Base-by-base conservation (phyloP, 192 early-diverging fungal species). In the Glomus cerebriforme region DNA sequence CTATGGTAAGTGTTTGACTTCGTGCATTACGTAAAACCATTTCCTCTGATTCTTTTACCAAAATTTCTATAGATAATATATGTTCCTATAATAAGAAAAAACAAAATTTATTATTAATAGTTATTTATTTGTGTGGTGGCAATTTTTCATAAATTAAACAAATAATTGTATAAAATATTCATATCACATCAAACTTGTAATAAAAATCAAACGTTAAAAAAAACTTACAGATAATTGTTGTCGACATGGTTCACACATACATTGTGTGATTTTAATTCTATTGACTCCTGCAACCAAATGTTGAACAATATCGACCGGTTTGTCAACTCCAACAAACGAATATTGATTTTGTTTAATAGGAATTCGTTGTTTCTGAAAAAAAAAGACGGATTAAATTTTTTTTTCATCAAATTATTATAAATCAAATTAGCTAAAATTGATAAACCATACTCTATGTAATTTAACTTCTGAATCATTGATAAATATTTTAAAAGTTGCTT, bases 361-460 rank as follows among this genome's bases (percentile, higher is more conserved):
- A 15, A 65, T 65, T 29, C 63, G 29, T 65, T 65, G 63, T 65
- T 65, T 65, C 63, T 65, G 24, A 65, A 19, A 65, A 65, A 65
- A 65, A 32, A 31, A 31, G 13, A 5, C 5, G 0, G 15, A 31
- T 24, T 13, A 64, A 64, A 64, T 27, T 6, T 7, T 64, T 10
- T 13, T 47, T 19, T 19, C 5, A 32, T 17, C 24, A 4, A 31
- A 63, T 26, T 3, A 27, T 1, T 65, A 65, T n/a, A 27, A 26
- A 15, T 65, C 12, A n/a, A n/a, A n/a, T n/a, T n/a, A n/a, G n/a
- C n/a, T n/a, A n/a, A n/a, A n/a, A 31, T 7, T 17, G 6, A 13
- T 9, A 31, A 65, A 65, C 12, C 63, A 13, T 65, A 65, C 63
- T 7, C 63, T 27, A 1, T 19, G 3, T 9, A 65, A 31, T 22